Base-by-base conservation (phyloP, 805 yeast species). In the Suhomyces sp. region DNA sequence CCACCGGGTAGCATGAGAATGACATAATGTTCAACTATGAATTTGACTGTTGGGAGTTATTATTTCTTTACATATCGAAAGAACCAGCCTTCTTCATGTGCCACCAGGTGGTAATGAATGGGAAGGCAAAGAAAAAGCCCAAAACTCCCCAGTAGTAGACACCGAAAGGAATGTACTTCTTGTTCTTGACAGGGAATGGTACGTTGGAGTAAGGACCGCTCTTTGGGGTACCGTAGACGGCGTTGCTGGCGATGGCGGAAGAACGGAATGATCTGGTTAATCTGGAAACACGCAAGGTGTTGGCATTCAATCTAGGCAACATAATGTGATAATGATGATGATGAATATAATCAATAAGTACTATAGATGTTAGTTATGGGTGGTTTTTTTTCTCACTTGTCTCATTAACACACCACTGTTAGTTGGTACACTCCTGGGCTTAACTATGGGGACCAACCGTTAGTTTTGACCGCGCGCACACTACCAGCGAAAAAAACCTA, bases 131-230 rank as follows among this genome's bases (percentile, higher is more conserved):
- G 56, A 63, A 62, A 49, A 56, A 47, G 13, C 58, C 58, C 48
- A 83, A 73, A 70, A 79, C 83, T 35, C 88, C 79, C 74, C 85
- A 83, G 74, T 83, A 95, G 48, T 83, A 74, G 35, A 88, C 70
- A 49, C 81, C 86, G 63, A 76, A 88, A 50, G 97, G 98, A 48
- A 91, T 76, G 28, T 35, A 44, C 72, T 80, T 84, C 77, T 95
- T 88, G 78, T 81, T 74, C 77, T 88, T 88, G 46, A 91, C 95
- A 76, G 79, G 79, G 80, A 91, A 93, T 48, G 98, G 98, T 46
- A 91, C 59, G 78, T 93, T 91, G 56, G 83, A 72, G 81, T 93
- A 93, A 31, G 82, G 81, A 57, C 97, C 97, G 36, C 47, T 46
- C 48, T 61, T 55, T 32, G 72, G 72, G 28, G 64, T 36, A 28